Base-by-base conservation (phyloP, 163 green algal species). In the Scenedesmus sp. region DNA sequence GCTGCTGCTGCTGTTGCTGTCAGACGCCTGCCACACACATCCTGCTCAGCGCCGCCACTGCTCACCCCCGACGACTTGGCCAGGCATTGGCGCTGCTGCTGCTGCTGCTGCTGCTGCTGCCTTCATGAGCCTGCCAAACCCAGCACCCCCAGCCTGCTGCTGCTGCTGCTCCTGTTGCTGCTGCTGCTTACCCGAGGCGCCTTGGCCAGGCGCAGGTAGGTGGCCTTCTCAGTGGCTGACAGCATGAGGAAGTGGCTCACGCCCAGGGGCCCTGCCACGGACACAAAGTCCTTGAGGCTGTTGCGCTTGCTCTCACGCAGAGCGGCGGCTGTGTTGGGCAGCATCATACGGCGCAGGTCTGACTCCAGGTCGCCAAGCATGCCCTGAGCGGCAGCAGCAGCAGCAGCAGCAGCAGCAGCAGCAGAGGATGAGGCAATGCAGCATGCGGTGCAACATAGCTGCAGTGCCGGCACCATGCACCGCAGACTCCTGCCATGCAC, bases 201-300 rank as follows among this genome's bases (percentile, higher is more conserved):
- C 91, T 98, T 98, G 52, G 95, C 96, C 16, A 98, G 34, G 23
- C 96, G 95, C 84, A 99, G 92, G 94, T 99, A 98, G 55, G 88
- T 93, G n/a, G 93, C 92, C 55, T 96, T 97, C 23, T 99, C 94
- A 3, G 98, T 99, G 34, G 97, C 96, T 13, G 96, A 98, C 8
- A 99, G 96, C 12, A 99, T 97, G n/a, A 99, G 70, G 83, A 99
- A 98, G 94, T 99, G 98, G 5, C 95, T 98, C 16, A 99, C 97
- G 0, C 98, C 98, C 88, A 99, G 94, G 0, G 98, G 98, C 0
- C 98, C 98, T 7, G 97, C 96, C 87, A 99, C 97, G 13, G 89
- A 92, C n/a, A 94, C 74, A 73, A 95, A 95, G 91, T 95, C 93
- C 26, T 92, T 92, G n/a, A 95, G 85, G 15, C 64, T 93, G 93